These are phyloP conservation scores for Pseudoneurospora amorphoporcata DNA, from an alignment of 495 filamentous ascomycete species.

Conservation along the genomic window DNA sequence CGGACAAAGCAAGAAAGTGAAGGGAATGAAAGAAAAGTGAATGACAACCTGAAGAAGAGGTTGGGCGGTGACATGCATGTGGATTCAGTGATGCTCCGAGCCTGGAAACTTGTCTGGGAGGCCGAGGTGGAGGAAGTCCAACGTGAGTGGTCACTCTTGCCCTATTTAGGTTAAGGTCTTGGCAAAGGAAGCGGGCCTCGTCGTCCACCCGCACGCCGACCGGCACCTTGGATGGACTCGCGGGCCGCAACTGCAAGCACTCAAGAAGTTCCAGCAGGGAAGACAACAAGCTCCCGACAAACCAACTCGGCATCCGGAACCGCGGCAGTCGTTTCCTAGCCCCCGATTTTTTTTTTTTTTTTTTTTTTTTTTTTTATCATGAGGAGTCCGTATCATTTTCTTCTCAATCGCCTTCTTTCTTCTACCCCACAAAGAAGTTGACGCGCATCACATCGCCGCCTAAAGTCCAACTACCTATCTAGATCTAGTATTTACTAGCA, in stretches of 20 bases:
- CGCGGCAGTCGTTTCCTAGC: not conserved
- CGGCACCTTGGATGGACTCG: not conserved
- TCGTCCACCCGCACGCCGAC: not conserved
- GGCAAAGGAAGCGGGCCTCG: not conserved
- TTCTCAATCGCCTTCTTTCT: not conserved
- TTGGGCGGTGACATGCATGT: not conserved
- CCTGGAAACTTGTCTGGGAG: not conserved
- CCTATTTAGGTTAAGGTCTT: not conserved
- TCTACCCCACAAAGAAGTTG: not conserved
- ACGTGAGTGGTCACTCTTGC: not conserved
- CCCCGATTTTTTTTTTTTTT: not conserved
- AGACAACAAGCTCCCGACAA: not conserved
- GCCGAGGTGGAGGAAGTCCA: not conserved
- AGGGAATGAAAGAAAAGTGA: not conserved
- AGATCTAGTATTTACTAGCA: not conserved
- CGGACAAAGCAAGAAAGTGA: not conserved
- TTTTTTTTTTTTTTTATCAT: not conserved
- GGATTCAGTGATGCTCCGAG: not conserved
- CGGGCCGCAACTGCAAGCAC: not conserved
- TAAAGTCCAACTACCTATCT: not conserved
- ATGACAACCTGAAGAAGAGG: not conserved
- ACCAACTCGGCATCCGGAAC: not conserved
- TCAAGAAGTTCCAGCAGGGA: not conserved
- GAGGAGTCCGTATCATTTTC: not conserved
- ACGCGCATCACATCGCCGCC: not conserved